Evolutionary conservation across 2,329 filamentous ascomycete genomes (phyloP), one percentile per base, ranked within the genome.

Genomic region (Hirsutella minnesotensis): DNA sequence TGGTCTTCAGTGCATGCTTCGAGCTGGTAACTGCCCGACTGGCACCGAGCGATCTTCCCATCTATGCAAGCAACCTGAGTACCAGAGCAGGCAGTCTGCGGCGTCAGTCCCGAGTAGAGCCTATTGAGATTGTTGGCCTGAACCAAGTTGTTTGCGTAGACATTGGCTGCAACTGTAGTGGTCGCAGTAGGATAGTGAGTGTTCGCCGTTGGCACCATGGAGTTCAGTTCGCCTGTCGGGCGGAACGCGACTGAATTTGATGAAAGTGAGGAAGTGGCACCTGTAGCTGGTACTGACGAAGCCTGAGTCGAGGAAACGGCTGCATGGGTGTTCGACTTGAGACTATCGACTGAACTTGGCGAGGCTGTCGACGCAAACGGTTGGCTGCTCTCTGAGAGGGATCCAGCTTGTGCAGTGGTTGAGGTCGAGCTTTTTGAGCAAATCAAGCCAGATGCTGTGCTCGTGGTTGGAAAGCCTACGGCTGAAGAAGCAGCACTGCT

Each of bases 1-100:
- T 56, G 55, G 9, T 57, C 59, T 1, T 48, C 35, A 24, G 57
- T 60, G 34, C 68, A 68, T 9, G 56, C 46, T 0, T 50, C 52
- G 16, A 76, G 63, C 4, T 56, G 51, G 50, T 72, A 79, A 0
- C 50, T 53, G 16, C 68, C 67, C 5, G 47, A 44, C 10, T 57
- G 56, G 51, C 77, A 81, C 13, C 54, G 54, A n/a, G 63, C 73
- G 4, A 71, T 51, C 40, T 67, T 63, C 19, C 72, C 70, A 13
- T 61, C 54, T 37, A 79, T 67, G 42, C 76, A 80, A 4, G 75
- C 74, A 3, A 66, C 62, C 44, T 77, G 69, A 21, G 61, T 61
- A 1, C 53, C 42, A 0, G 50, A 53, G 52, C 76, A 80, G 40
- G 68, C 61, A 3, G 71, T 69, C 18, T 66, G 49, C 5, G 64